Conservation (phyloP, 139 green algal species). For the Coccomyxa sp. region DNA sequence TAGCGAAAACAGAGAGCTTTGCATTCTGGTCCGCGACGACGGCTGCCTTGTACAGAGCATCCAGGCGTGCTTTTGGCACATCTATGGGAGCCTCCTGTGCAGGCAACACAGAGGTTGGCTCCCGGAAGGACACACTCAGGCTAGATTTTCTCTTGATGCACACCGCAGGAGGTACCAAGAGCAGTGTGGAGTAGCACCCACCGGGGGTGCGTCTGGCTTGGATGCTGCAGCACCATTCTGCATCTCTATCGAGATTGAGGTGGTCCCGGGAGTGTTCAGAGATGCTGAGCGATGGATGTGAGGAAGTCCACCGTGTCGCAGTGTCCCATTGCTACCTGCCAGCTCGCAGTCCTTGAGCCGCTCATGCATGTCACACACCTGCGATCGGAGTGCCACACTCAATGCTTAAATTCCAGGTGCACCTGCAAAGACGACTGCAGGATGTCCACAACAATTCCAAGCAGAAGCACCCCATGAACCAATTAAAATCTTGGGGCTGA, state of each 20-base stretch:
- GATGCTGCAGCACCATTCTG: not conserved
- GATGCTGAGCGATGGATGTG: not conserved
- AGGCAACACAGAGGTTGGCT: too few relatives aligned
- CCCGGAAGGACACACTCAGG: too few relatives aligned
- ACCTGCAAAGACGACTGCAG: not conserved
- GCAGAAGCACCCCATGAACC: not conserved
- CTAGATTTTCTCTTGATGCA: not conserved
- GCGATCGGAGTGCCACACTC: not conserved
- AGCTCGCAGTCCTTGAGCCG: not conserved
- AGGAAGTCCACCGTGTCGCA: not conserved
- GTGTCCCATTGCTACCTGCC: not conserved
- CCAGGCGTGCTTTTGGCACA: not conserved
- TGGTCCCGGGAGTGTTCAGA: not conserved
- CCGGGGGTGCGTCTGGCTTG: not conserved
- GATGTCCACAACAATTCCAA: not conserved
- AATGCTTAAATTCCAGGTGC: not conserved
- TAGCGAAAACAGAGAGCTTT: slow-evolving; percentile 66
- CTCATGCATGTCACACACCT: not conserved
- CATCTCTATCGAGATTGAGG: not conserved
- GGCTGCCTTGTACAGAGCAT: not conserved
- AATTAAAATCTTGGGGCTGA: not conserved
- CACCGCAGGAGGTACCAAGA: not conserved
- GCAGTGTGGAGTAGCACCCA: not conserved
- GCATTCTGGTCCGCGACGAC: slow-evolving; percentile 35
- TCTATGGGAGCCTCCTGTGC: not conserved